Evolutionary conservation across 2,329 filamentous ascomycete species (phyloP).

Genomic region (Furcasterigmium furcatum): DNA sequence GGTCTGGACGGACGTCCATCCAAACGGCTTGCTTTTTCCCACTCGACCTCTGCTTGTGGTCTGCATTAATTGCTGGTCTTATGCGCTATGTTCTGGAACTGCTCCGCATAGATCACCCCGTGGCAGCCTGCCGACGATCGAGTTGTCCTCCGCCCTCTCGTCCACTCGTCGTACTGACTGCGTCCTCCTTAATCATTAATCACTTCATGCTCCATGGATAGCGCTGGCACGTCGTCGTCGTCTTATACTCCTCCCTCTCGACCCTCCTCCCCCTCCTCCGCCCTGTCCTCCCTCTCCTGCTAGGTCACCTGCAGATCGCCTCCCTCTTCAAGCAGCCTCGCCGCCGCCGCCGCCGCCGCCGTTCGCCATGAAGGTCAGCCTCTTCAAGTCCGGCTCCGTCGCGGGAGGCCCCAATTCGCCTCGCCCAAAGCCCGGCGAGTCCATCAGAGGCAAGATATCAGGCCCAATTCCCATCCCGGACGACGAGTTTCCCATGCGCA

Average conservation of each 20-base stretch:
- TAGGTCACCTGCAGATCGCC: not conserved
- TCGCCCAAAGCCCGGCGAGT: constrained; percentile 33
- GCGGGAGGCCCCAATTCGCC: constrained; percentile 25
- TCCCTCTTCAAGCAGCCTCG: not conserved
- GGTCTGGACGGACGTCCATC: too few relatives aligned
- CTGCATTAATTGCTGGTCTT: constrained; percentile 28
- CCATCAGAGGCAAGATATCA: constrained; percentile 59
- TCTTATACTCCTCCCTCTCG: not conserved
- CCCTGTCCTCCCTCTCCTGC: not conserved
- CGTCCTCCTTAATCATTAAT: not conserved
- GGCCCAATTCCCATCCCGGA: constrained; percentile 57
- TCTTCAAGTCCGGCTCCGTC: constrained; percentile 43
- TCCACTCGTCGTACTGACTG: not conserved
- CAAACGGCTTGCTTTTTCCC: constrained; percentile 3
- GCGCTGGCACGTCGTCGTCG: not conserved
- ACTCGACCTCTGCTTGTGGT: constrained; percentile 17
- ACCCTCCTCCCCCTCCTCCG: not conserved
- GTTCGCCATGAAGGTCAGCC: constrained; percentile 32
- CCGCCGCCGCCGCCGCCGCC: too few relatives aligned
- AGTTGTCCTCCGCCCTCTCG: not conserved
- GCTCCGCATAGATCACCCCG: constrained; percentile 12
- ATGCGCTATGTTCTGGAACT: constrained; percentile 21
- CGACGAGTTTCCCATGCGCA: constrained; percentile 52
- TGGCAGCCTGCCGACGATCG: constrained; percentile 3
- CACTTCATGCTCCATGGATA: not conserved